phyloP scores from a whole-genome alignment of 306 rosid genomes.

The Gleditsia sinensis region DNA sequence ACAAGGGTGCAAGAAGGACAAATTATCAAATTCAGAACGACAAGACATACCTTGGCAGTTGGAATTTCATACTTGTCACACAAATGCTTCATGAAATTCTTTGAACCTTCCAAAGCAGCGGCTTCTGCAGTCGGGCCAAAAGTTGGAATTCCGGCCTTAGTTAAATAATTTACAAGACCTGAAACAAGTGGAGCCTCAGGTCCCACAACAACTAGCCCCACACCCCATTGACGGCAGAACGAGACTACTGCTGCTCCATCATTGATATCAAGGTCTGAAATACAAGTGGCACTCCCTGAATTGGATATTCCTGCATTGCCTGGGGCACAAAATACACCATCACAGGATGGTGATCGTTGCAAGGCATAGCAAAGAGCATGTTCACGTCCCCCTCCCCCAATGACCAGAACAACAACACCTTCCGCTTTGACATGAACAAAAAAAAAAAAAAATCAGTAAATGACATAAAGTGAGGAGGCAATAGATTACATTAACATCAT shows the following conservation, averaged over 20 bases:
- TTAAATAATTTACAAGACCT: slow-evolving; percentile 72
- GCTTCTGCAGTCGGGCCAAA: slow-evolving; percentile 97
- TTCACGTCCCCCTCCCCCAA: slow-evolving; percentile 97
- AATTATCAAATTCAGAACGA: slow-evolving; percentile 1
- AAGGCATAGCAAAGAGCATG: slow-evolving; percentile 91
- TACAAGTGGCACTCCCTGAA: slow-evolving; percentile 80
- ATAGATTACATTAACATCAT: neutral
- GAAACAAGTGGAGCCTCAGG: slow-evolving; percentile 96
- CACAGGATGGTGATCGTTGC: slow-evolving; percentile 77
- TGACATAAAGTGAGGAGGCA: slow-evolving; percentile 1
- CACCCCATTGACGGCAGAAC: slow-evolving; percentile 69
- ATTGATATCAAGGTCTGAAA: slow-evolving; percentile 64
- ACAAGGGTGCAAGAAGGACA: neutral
- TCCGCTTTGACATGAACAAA: slow-evolving; percentile 39
- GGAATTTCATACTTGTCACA: slow-evolving; percentile 86
- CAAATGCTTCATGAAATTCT: slow-evolving; percentile 88
- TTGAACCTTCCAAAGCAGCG: slow-evolving; percentile 94
- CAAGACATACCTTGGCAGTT: slow-evolving; percentile 77
- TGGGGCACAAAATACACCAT: slow-evolving; percentile 76
- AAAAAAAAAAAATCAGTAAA: neutral
- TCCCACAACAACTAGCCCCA: slow-evolving; percentile 87
- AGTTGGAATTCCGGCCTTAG: slow-evolving; percentile 71
- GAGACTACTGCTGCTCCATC: slow-evolving; percentile 62
- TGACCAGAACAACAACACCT: slow-evolving; percentile 64
- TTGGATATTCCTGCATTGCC: slow-evolving; percentile 88